These are phyloP conservation scores for Amoebophrya sp. DNA, from an alignment of 169 alveolate genomes.

Conservation along the genomic window DNA sequence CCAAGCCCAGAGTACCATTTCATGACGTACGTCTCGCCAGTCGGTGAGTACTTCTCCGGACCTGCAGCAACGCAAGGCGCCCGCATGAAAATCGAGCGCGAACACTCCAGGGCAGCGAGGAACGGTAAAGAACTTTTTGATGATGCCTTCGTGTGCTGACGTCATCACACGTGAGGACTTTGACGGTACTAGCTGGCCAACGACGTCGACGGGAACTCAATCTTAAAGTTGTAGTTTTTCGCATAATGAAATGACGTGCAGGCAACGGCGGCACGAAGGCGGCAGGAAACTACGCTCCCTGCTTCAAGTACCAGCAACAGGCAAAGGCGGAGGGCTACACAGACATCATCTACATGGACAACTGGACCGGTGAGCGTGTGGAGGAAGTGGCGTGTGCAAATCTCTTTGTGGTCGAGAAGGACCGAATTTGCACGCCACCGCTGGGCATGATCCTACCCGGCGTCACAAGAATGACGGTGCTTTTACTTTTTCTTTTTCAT, in stretches of 20 bases:
- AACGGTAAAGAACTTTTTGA: no score
- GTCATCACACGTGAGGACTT: no score
- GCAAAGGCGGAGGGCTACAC: conserved; percentile 2
- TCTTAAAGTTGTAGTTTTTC: no score
- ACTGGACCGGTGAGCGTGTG: background rate
- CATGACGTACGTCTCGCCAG: background rate
- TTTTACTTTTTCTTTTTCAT: no score
- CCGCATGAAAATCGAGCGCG: background rate
- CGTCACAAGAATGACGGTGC: background rate
- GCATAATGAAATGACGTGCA: background rate
- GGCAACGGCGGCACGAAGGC: background rate
- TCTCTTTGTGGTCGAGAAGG: background rate
- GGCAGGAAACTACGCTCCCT: conserved; percentile 9
- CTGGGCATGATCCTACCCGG: background rate
- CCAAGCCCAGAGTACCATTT: background rate
- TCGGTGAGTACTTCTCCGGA: background rate
- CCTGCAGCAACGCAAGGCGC: background rate
- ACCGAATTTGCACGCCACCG: background rate
- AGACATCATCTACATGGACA: background rate
- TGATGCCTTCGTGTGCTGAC: no score
- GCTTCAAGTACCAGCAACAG: background rate
- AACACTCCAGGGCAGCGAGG: background rate
- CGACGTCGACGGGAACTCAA: no score
- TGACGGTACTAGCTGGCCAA: no score
- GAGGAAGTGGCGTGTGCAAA: background rate